These are phyloP conservation scores for Oxyria digyna DNA, from an alignment of 148 eudicot species.

Conservation along the genomic window DNA sequence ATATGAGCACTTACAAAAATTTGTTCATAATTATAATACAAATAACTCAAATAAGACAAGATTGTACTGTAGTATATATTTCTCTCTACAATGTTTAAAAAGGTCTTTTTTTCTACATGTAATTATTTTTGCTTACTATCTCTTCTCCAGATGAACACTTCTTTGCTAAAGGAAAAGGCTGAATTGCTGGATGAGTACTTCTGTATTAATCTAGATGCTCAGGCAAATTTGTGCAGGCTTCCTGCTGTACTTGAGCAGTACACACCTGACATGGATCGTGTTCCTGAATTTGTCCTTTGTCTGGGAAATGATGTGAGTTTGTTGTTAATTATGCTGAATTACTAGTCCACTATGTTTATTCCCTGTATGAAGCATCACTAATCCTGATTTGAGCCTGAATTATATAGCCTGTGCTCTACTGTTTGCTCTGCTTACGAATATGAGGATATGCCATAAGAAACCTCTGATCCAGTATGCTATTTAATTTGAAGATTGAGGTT, in stretches of 20 bases:
- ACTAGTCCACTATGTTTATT: background rate
- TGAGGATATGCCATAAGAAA: background rate
- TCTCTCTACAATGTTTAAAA: background rate
- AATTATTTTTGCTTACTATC: background rate
- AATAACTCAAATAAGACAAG: background rate
- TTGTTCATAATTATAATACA: background rate
- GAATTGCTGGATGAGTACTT: conserved; percentile 89
- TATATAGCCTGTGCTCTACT: background rate
- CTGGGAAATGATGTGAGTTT: conserved; percentile 87
- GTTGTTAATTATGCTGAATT: conserved; percentile 1
- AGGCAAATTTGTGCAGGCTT: conserved; percentile 73
- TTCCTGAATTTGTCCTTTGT: conserved; percentile 79
- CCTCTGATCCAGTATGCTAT: background rate
- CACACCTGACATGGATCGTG: conserved; percentile 94
- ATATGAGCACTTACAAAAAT: background rate
- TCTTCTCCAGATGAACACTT: conserved; percentile 51
- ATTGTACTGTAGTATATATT: background rate
- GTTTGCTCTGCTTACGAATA: background rate
- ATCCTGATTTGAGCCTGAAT: background rate
- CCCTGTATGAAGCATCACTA: background rate
- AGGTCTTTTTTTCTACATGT: background rate
- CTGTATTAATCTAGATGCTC: conserved; percentile 54
- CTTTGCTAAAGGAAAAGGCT: conserved; percentile 58
- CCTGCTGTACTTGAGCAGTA: conserved; percentile 93
- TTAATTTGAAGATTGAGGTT: conserved; percentile 1